Evolutionary conservation across 2,329 filamentous ascomycete genomes (phyloP), one percentile per base, ranked within the genome.

Genomic region (Hypoxylon rubiginosum): DNA sequence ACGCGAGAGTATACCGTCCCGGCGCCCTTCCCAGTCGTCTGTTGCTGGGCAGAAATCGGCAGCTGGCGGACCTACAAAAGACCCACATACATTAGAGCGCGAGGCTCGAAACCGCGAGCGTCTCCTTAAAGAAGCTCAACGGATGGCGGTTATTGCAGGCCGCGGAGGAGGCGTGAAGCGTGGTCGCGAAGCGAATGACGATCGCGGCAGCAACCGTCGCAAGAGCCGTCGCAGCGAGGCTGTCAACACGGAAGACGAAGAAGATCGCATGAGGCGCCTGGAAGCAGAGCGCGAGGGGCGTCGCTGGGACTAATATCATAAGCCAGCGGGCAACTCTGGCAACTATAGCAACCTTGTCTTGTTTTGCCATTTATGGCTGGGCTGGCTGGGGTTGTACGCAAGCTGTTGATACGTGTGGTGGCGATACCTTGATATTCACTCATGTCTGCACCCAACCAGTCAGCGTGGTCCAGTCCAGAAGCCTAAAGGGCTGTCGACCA

Each of bases 81-180:
- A 91, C 69, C 84, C 87, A n/a, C 90, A 92, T 76, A 90, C 90
- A 1, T 81, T 90, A 0, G 91, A 93, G 77, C 87, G 91, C 21
- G 90, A 92, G 74, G 87, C 86, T 11, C 82, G 89, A 15, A 86
- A 91, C 73, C 84, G 89, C 49, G 89, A 91, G 76, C 83, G 91
- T 26, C 81, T 92, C 55, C 81, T 90, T 11, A 90, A 90, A 73
- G 91, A 93, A 78, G 87, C 88, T 41, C 88, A 92, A 77, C 85
- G 88, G 36, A 87, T 90, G 78, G 83, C 88, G 48, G 82, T 86
- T 46, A 75, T 88, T 56, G 77, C 82, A 2, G 80, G 83, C 56
- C 73, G 85, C 30, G 78, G 84, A 32, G 78, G 79, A 41, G 80
- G 83, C 58, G 72, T 81, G 71, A 86, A 90, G 77, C 78, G 88